Percentiles rank a stretch among this genome's conserved stretches.
Conservation (phyloP, 139 green algal genomes). For the Zygnema circumcarinatum region DNA sequence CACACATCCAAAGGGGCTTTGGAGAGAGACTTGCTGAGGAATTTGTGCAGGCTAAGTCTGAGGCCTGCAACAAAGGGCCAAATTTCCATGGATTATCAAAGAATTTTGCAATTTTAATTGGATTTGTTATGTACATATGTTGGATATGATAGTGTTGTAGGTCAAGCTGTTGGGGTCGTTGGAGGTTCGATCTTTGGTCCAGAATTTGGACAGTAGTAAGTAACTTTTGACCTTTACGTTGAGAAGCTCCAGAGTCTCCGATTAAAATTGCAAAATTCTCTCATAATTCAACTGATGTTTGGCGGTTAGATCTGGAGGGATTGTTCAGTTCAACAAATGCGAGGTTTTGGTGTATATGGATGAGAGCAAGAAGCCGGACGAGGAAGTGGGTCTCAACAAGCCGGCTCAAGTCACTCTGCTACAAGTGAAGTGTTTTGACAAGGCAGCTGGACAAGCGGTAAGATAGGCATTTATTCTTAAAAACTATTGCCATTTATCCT, state of each 20-base stretch:
- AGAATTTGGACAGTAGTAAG: no score
- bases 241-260: no score
- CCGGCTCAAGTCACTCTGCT: slow-evolving; percentile 80
- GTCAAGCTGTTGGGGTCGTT: no score
- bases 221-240: no score
- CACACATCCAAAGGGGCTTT: slow-evolving; percentile 48
- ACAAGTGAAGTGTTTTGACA: slow-evolving; percentile 65
- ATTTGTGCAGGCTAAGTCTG: not conserved
- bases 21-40: not conserved
- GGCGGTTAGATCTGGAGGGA: slow-evolving; percentile 73
- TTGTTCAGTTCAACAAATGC: slow-evolving; percentile 72
- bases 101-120: not conserved
- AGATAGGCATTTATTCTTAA: not conserved
- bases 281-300: slow-evolving; percentile 84
- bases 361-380: slow-evolving; percentile 71
- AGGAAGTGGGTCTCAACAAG: slow-evolving; percentile 83
- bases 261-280: no score
- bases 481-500: no score
- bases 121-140: no score
- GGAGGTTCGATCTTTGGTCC: no score
- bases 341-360: slow-evolving; percentile 78
- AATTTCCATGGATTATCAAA: no score
- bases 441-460: slow-evolving; percentile 61
- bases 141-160: no score
- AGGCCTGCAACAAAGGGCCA: no score